Evolutionary conservation across 208 protist species (phyloP), one percentile per base, ranked within the genome.

Genomic region (Blechomonas ayalai): DNA sequence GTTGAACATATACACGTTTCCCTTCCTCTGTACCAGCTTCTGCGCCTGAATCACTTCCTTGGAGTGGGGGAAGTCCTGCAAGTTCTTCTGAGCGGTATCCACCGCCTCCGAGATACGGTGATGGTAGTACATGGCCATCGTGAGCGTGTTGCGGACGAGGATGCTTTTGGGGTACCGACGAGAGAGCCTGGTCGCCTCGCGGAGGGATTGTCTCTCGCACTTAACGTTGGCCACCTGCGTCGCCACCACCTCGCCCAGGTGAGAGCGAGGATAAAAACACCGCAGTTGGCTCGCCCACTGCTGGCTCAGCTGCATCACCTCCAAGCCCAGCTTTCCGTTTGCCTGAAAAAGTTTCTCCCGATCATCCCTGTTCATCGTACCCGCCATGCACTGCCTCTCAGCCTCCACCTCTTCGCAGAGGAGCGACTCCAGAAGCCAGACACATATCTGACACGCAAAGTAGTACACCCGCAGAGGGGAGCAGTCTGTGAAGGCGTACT

Each of bases 21-120:
- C 42, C 48, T 82, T 73, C 25, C 47, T 22, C 34, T 74, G 46
- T 28, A 89, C 52, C 12, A 38, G 31, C 27, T 52, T 51, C 33
- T 82, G 65, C 1, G 76, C 37, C n/a, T 20, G 24, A 23, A 80
- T 61, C 3, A 82, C 60, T 15, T 71, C 64, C 35, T 25, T 31
- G 9, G 69, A 66, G 52, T 86, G 77, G 2, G 82, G 77, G 42
- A 91, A 91, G 16, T 66, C 59, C 51, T 91, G 74, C 42, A 84
- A 31, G 51, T 70, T 79, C 23, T 74, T 84, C 20, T 57, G 48
- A 3, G 73, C 70, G 15, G 57, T 58, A 44, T 86, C 73, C 1
- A 79, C 69, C 13, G 82, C 82, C 39, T 91, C 75, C 6, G 74
- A 69, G 13, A 87, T 66, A 50, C 73, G 71, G 44, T 86, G 66